A percentile compares a stretch with the other conserved stretches of the same genome.
These are phyloP conservation scores for Schizosaccharomyces japonicus DNA, from an alignment of 805 yeast genomes.

Conservation along the genomic window DNA sequence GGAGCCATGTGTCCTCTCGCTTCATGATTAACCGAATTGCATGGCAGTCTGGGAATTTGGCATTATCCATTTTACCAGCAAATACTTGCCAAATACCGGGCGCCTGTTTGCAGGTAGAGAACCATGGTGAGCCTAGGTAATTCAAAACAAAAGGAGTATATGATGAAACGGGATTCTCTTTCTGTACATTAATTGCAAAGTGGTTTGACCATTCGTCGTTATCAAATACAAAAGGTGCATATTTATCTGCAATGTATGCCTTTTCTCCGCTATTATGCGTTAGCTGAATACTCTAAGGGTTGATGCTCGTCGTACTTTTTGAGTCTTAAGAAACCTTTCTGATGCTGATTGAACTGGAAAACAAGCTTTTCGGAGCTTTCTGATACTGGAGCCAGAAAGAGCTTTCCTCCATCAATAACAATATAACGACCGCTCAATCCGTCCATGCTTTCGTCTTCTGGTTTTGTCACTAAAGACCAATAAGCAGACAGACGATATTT, in stretches of 20 bases:
- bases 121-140: background rate
- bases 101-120: background rate
- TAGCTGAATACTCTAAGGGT: background rate
- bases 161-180: background rate
- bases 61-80: background rate
- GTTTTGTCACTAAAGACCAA: background rate
- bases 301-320: background rate
- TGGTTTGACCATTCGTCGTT: background rate
- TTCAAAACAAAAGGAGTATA: background rate
- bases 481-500: background rate
- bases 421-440: background rate
- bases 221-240: background rate
- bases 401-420: background rate
- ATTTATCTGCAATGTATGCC: background rate
- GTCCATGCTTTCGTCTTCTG: background rate
- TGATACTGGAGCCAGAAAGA: background rate
- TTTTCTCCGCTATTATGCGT: background rate
- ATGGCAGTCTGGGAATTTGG: background rate
- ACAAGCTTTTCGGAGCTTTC: background rate
- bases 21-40: background rate
- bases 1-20: constrained; percentile 1
- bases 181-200: background rate
- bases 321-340: background rate
- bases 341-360: background rate
- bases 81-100: background rate